phyloP scores from a whole-genome alignment of 2,329 filamentous ascomycete species.

The Apiospora pterosperma region DNA sequence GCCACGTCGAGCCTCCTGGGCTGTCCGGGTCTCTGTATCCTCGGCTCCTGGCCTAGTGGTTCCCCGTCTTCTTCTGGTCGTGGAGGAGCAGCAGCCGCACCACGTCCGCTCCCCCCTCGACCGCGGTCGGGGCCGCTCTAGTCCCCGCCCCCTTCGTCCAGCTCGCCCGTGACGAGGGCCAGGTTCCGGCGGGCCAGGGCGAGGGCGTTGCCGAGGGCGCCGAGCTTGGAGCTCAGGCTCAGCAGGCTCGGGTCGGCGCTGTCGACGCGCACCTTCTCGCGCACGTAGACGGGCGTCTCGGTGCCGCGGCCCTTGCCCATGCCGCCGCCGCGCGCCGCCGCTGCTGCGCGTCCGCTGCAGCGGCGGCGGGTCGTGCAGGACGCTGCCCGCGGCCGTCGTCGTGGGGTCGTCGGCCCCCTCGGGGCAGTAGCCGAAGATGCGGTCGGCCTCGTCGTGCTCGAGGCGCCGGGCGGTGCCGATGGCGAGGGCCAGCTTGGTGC shows the following conservation, averaged over 20 bases:
- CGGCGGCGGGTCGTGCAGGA: slow-evolving; percentile 1
- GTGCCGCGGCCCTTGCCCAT: slow-evolving; percentile 7
- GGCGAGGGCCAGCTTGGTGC: slow-evolving; percentile 66
- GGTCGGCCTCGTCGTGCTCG: slow-evolving; percentile 77
- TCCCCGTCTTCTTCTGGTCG: not conserved
- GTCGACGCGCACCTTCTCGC: slow-evolving; percentile 86
- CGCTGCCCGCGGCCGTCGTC: slow-evolving; percentile 11
- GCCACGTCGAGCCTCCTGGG: not conserved
- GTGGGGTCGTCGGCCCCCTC: slow-evolving; percentile 19
- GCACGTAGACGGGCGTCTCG: slow-evolving; percentile 70
- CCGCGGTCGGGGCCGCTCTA: not conserved
- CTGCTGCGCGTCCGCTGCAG: slow-evolving; percentile 6
- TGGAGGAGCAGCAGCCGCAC: not conserved
- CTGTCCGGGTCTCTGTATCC: not conserved
- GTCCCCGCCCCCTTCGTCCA: slow-evolving; percentile 26
- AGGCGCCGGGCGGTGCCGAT: slow-evolving; percentile 62
- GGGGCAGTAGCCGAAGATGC: slow-evolving; percentile 63
- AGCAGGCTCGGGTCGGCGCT: slow-evolving; percentile 85
- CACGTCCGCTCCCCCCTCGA: not conserved
- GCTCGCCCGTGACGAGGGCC: slow-evolving; percentile 71
- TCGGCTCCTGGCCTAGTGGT: no score
- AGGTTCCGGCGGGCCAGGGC: slow-evolving; percentile 68
- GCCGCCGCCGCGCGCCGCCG: slow-evolving; percentile 9
- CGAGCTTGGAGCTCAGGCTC: slow-evolving; percentile 78
- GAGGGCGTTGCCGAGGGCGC: slow-evolving; percentile 71